These are phyloP conservation scores for Entelexis sorbosivorans DNA, from an alignment of 1,139 yeast genomes.

Conservation along the genomic window DNA sequence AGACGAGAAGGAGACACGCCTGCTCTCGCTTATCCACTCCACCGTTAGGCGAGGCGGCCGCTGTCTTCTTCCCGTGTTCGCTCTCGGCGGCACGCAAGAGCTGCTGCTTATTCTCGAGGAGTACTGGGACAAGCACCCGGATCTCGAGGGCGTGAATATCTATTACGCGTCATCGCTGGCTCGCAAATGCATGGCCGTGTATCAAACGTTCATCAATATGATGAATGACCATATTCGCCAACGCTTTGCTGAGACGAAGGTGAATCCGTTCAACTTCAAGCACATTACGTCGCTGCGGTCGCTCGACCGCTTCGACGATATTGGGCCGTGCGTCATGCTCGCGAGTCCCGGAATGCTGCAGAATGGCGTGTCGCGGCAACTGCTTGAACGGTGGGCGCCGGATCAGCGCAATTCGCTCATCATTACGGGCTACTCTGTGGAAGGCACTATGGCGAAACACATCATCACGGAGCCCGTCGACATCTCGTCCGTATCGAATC, in stretches of 20 bases:
- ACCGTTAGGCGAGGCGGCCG: conserved; percentile 85
- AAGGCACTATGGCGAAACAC: conserved; percentile 94
- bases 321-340: conserved; percentile 90
- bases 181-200: conserved; percentile 92
- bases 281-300: conserved; percentile 70
- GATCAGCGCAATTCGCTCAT: conserved; percentile 82
- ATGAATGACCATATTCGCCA: conserved; percentile 87
- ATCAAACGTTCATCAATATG: conserved; percentile 91
- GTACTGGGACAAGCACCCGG: conserved; percentile 80
- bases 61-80: conserved; percentile 86
- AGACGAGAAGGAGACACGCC: conserved; percentile 65
- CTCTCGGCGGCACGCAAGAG: conserved; percentile 94
- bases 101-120: conserved; percentile 79
- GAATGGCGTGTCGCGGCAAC: conserved; percentile 83
- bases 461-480: conserved; percentile 79
- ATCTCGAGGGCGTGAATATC: conserved; percentile 68
- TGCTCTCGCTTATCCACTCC: conserved; percentile 72
- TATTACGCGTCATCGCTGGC: conserved; percentile 91
- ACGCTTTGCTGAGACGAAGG: conserved; percentile 60
- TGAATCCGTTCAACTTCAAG: conserved; percentile 84
- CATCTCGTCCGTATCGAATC: conserved; percentile 67
- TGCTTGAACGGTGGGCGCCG: conserved; percentile 94
- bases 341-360: conserved; percentile 99
- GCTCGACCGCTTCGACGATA: conserved; percentile 76
- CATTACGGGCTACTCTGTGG: conserved; percentile 94